Percentiles rank a stretch among this genome's conserved stretches.
phyloP scores from a whole-genome alignment of 2,329 filamentous ascomycete species.

The Gremmenia infestans region DNA sequence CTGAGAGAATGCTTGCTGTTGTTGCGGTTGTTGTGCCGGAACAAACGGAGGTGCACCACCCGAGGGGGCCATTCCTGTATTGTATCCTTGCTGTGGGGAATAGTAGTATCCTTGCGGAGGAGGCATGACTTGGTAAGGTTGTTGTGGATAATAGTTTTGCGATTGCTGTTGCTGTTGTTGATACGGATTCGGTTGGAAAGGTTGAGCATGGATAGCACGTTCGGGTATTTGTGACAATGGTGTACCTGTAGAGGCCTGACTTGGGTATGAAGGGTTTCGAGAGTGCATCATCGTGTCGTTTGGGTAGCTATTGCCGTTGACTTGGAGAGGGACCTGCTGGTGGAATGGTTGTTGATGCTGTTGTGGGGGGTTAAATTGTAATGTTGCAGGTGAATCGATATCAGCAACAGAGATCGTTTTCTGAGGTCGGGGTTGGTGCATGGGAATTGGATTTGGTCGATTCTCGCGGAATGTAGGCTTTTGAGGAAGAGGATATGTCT shows the following conservation, averaged over 20 bases:
- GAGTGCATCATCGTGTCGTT: constrained; percentile 52
- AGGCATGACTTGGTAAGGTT: constrained; percentile 50
- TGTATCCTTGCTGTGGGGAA: constrained; percentile 42
- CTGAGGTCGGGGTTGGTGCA: constrained; percentile 93
- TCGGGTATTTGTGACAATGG: constrained; percentile 90
- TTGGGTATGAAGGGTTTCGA: constrained; percentile 64
- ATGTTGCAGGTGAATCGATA: constrained; percentile 70
- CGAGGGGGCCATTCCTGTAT: constrained; percentile 40
- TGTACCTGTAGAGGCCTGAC: constrained; percentile 68
- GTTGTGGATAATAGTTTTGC: constrained; percentile 52
- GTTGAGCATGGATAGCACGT: constrained; percentile 81
- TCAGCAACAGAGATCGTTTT: constrained; percentile 90
- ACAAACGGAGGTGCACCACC: constrained; percentile 25
- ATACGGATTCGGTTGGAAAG: constrained; percentile 76
- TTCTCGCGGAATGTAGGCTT: constrained; percentile 55
- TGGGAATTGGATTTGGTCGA: constrained; percentile 53
- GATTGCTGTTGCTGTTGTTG: constrained; percentile 42
- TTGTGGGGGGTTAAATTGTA: constrained; percentile 53
- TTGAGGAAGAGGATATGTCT: constrained; percentile 53
- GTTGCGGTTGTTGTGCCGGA: constrained; percentile 27
- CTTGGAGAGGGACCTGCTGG: constrained; percentile 81
- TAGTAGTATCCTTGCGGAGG: constrained; percentile 65
- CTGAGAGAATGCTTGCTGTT: constrained; percentile 25
- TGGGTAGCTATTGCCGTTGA: constrained; percentile 52
- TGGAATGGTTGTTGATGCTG: constrained; percentile 84